Conservation (phyloP, 768 basidiomycete genomes). For the Kwoniella botswanensis region DNA sequence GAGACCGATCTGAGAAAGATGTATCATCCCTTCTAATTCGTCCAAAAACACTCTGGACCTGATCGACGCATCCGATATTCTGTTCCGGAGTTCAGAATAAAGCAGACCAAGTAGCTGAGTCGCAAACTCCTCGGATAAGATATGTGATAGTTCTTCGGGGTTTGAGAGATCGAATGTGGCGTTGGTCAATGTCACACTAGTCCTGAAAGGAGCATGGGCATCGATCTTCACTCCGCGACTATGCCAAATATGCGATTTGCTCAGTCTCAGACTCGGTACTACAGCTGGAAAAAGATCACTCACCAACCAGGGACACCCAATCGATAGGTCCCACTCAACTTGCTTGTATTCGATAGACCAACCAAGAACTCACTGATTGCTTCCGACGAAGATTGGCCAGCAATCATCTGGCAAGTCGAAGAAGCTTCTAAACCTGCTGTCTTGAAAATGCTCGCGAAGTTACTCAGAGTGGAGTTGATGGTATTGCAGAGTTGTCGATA, state of each 20-base stretch:
- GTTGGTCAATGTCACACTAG: slow-evolving; percentile 24
- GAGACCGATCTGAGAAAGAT: slow-evolving; percentile 10
- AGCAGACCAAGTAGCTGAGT: slow-evolving; percentile 25
- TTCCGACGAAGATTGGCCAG: neutral
- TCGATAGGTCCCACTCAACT: neutral
- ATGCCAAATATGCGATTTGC: neutral
- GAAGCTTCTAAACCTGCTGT: slow-evolving; percentile 19
- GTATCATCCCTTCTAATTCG: slow-evolving; percentile 25
- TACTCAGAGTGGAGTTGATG: slow-evolving; percentile 22
- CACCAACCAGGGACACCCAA: slow-evolving; percentile 18
- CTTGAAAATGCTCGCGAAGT: slow-evolving; percentile 25
- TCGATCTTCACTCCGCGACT: slow-evolving; percentile 35
- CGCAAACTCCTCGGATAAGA: slow-evolving; percentile 39
- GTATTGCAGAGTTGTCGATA: slow-evolving; percentile 22
- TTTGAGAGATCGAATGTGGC: slow-evolving; percentile 42
- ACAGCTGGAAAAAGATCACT: neutral
- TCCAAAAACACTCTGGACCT: slow-evolving; percentile 22
- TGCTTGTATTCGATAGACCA: neutral
- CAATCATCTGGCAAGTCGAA: neutral
- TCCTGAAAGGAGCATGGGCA: slow-evolving; percentile 13
- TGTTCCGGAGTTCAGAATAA: neutral
- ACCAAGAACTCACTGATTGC: slow-evolving; percentile 1
- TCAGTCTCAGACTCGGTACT: neutral
- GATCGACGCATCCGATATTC: neutral
- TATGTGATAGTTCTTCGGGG: slow-evolving; percentile 28